Base-by-base conservation (phyloP, 2,329 filamentous ascomycete species). In the Hyphodiscus sp. region DNA sequence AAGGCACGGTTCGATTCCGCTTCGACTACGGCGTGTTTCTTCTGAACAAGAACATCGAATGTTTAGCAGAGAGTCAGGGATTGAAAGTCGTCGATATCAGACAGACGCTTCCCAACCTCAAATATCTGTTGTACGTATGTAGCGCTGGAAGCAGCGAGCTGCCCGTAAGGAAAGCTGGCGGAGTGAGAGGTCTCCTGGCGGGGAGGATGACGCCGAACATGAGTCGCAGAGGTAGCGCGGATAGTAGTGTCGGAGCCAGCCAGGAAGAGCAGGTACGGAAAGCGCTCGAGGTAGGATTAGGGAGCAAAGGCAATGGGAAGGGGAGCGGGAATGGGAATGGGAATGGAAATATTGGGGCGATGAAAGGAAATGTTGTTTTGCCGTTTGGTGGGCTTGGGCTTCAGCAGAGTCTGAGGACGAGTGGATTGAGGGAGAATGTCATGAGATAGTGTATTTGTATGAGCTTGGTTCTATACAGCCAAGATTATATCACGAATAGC, bases 21-120 rank as follows among this genome's bases (percentile, higher is more conserved):
- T 97, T 97, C 69, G 92, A 97, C 64, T 99, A 97, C 68, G 94
- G 79, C 11, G 94, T 96, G 67, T 99, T 97, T 64, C 74, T 97
- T n/a, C 78, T 99, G 15, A 97, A 97, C 73, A 96, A 97, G 71
- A 77, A 97, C 66, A 91, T 99, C 52, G 91, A 97, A 63, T 71
- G 76, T 0, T 73, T 86, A 2, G 85, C 82, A 55, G 72, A 75
- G 2, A 75, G 77, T 1, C 84, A 91, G 60, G 86, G 86, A 0
- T 74, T 96, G 13, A 84, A 86, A 46, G 85, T 95, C 1, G 79
- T 96, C 58, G 94, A 99, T 65, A 90, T 96, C 18, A 81, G 94
- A 4, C 90, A 97, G 62, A 95, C 92, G 0, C 73, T 97, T 7
- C 91, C 92, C 1, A 99, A 99, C 66, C 75, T 99, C 10, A 95